Conservation (phyloP, 2,329 filamentous ascomycete genomes). For the Boeremia exigua region DNA sequence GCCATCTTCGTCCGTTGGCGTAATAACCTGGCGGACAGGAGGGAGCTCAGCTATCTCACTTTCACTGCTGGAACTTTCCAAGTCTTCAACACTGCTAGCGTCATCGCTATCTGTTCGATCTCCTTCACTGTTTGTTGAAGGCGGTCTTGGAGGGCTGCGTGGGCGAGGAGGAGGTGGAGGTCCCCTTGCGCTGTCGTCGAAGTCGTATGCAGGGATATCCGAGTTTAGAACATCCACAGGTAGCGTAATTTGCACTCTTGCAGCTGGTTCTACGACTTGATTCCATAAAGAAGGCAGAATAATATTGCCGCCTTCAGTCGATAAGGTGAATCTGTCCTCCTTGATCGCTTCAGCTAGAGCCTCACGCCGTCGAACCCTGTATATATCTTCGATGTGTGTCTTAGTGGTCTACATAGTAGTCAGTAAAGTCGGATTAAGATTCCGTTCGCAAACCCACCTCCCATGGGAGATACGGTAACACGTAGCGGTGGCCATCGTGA, state of each 20-base stretch:
- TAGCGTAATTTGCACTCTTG: slow-evolving; percentile 14
- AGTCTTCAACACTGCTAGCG: not conserved
- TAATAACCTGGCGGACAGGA: not conserved
- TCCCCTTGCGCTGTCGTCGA: not conserved
- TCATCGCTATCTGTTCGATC: not conserved
- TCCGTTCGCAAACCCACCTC: not conserved
- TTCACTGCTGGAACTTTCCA: slow-evolving; percentile 1
- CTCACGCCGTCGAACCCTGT: not conserved
- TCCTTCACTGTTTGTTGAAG: not conserved
- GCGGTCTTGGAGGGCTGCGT: not conserved
- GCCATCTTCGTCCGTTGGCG: slow-evolving; percentile 30
- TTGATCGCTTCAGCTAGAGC: slow-evolving; percentile 12
- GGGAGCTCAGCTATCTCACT: slow-evolving; percentile 1
- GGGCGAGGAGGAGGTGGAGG: too few species aligned
- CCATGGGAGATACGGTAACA: slow-evolving; percentile 8
- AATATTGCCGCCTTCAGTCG: slow-evolving; percentile 12
- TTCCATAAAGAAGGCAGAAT: slow-evolving; percentile 32
- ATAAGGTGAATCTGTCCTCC: slow-evolving; percentile 22
- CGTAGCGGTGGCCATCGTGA: slow-evolving; percentile 8
- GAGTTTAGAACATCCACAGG: not conserved
- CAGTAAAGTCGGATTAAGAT: not conserved
- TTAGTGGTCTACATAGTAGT: not conserved
- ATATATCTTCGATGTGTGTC: slow-evolving; percentile 2
- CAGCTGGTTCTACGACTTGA: slow-evolving; percentile 15
- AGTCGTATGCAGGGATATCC: not conserved